These are phyloP conservation scores for Purpureocillium lavendulum DNA, from an alignment of 2,329 filamentous ascomycete species.

Conservation along the genomic window DNA sequence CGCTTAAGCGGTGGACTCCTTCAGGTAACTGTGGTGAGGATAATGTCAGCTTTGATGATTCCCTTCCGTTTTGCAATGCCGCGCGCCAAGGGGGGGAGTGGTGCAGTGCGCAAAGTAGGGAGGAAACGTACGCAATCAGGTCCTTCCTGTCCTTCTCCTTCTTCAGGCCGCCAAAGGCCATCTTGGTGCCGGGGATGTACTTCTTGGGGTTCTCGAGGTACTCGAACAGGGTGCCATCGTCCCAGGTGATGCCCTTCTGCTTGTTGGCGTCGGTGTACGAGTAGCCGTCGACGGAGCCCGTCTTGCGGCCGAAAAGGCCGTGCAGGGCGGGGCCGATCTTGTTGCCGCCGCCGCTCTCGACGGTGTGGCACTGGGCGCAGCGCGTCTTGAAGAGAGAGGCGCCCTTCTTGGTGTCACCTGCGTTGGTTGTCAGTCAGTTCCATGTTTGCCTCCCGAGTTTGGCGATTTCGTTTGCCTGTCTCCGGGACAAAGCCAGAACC, in stretches of 20 bases:
- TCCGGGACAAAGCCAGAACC: too few species aligned
- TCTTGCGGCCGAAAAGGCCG: constrained; percentile 96
- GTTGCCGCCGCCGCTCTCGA: constrained; percentile 85
- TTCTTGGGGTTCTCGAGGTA: constrained; percentile 99
- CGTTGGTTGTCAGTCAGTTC: background rate
- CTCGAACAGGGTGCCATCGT: constrained; percentile 78
- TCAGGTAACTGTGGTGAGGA: constrained; percentile 53
- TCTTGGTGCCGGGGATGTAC: constrained; percentile 99
- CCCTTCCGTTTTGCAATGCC: background rate
- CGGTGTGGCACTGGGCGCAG: constrained; percentile 97
- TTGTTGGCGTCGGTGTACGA: constrained; percentile 99
- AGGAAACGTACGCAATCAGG: constrained; percentile 75
- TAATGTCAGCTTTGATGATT: constrained; percentile 14
- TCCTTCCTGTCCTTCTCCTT: constrained; percentile 99
- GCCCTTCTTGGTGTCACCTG: constrained; percentile 93
- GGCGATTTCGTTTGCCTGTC: too few species aligned
- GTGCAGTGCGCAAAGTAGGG: background rate
- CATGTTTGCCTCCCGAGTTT: too few species aligned
- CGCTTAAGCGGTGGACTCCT: constrained; percentile 60
- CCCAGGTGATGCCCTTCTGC: constrained; percentile 85
- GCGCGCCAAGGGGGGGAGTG: background rate
- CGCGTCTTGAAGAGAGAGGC: constrained; percentile 98
- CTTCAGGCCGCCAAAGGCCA: constrained; percentile 99
- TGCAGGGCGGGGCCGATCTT: constrained; percentile 96
- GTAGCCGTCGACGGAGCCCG: constrained; percentile 84